Evolutionary conservation across 2,329 filamentous ascomycete species (phyloP).

Genomic region (Claviceps pusilla): DNA sequence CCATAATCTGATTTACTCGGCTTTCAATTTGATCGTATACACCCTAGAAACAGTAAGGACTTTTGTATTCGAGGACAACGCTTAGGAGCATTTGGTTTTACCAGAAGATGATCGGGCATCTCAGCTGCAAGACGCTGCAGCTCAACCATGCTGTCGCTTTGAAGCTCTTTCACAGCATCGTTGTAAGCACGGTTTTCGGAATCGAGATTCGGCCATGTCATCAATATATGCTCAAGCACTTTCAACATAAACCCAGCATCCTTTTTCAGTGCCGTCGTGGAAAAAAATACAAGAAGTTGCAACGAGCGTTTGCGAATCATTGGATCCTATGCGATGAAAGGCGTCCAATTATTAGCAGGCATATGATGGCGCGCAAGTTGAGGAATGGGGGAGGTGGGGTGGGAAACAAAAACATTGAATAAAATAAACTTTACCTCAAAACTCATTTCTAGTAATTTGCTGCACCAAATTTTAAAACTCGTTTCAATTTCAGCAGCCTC

Average conservation of each 20-base stretch:
- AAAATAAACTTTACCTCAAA: conserved; percentile 38
- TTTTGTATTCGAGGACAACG: neutral
- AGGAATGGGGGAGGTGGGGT: neutral
- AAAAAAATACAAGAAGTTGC: conserved; percentile 71
- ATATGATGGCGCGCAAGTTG: neutral
- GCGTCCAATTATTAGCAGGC: neutral
- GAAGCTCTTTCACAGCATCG: conserved; percentile 79
- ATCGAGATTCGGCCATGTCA: conserved; percentile 62
- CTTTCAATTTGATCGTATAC: conserved; percentile 79
- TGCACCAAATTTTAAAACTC: conserved; percentile 58
- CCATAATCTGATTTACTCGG: conserved; percentile 67
- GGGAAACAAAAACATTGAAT: neutral
- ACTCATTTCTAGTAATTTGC: conserved; percentile 51
- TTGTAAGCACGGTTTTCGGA: conserved; percentile 60
- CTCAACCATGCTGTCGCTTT: conserved; percentile 71
- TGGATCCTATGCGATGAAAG: conserved; percentile 44
- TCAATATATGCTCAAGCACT: conserved; percentile 79
- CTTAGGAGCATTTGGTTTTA: conserved; percentile 21
- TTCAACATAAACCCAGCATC: conserved; percentile 72
- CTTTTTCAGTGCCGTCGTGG: conserved; percentile 62
- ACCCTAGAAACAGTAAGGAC: conserved; percentile 27
- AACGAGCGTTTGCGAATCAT: conserved; percentile 68
- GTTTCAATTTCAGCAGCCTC: conserved; percentile 43
- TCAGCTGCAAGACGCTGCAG: conserved; percentile 76
- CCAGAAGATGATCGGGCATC: conserved; percentile 79